Evolutionary conservation across 306 rosid species (phyloP).

Genomic region (Mimosa bimucronata): DNA sequence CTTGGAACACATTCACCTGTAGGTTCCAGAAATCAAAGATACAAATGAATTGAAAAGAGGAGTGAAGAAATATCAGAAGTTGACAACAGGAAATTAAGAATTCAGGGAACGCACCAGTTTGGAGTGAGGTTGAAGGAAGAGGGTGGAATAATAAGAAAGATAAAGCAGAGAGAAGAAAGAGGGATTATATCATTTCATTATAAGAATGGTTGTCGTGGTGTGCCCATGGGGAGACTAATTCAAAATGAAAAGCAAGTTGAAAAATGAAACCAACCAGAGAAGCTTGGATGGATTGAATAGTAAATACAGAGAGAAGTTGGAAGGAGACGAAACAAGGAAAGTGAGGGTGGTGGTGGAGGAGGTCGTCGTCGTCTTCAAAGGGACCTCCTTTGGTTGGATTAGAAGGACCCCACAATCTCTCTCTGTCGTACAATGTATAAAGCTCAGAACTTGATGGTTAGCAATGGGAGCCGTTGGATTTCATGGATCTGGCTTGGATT

Average conservation of each 20-base stretch:
- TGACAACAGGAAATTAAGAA: background rate
- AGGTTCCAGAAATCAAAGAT: slow-evolving; percentile 22
- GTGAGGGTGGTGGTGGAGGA: background rate
- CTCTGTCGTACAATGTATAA: background rate
- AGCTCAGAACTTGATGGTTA: background rate
- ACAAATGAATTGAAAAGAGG: background rate
- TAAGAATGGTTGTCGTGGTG: background rate
- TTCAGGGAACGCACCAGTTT: slow-evolving; percentile 18
- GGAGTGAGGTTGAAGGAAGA: slow-evolving; percentile 9
- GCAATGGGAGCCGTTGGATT: background rate
- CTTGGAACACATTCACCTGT: slow-evolving; percentile 38
- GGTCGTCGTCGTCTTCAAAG: background rate
- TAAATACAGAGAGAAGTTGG: background rate
- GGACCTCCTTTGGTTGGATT: slow-evolving; percentile 23
- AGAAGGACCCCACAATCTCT: background rate
- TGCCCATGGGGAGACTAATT: background rate
- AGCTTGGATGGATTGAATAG: slow-evolving; percentile 33
- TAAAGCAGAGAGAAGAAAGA: background rate
- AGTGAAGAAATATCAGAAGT: background rate
- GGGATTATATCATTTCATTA: background rate
- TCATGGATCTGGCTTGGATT: background rate
- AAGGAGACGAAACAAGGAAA: slow-evolving; percentile 29
- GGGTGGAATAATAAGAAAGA: background rate
- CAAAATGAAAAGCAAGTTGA: slow-evolving; percentile 43
- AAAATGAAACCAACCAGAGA: background rate